These are phyloP conservation scores for Cymbopogon flexuosus DNA, from an alignment of 202 grass and related monocot species.

Conservation along the genomic window DNA sequence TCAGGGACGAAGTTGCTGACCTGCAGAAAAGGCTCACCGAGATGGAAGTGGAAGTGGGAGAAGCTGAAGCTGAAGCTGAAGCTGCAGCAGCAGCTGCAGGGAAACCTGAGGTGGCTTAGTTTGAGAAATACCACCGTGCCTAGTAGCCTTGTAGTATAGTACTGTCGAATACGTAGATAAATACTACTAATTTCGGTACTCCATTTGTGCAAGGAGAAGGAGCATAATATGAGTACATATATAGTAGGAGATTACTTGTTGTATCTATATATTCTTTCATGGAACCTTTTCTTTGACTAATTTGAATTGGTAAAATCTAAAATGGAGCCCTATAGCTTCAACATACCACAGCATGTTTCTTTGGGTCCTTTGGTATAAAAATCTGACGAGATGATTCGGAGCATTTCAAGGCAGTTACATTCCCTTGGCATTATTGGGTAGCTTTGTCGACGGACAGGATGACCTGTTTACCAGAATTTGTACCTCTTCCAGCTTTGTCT, in stretches of 20 bases:
- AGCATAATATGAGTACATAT: neutral
- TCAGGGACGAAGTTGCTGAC: constrained; percentile 37
- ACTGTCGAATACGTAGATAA: neutral
- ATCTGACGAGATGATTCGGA: neutral
- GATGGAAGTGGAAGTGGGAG: neutral
- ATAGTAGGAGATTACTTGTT: constrained; percentile 4
- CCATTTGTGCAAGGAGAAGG: neutral
- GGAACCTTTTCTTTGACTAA: neutral
- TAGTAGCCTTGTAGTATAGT: neutral
- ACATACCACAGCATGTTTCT: too few relatives aligned
- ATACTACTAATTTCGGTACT: constrained; percentile 14
- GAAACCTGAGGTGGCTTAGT: constrained; percentile 6
- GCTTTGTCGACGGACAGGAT: neutral
- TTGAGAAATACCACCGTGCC: neutral
- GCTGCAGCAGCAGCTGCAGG: neutral
- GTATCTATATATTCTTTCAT: neutral
- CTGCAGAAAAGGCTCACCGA: constrained; percentile 36
- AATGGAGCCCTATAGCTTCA: too few relatives aligned
- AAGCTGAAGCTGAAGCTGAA: neutral
- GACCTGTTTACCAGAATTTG: neutral
- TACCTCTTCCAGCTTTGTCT: neutral
- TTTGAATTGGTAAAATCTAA: neutral
- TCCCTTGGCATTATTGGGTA: neutral
- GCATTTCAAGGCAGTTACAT: neutral
- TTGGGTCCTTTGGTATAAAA: neutral